Evolutionary conservation across 2,329 filamentous ascomycete genomes (phyloP).

Genomic region (Fusarium abutilonis): DNA sequence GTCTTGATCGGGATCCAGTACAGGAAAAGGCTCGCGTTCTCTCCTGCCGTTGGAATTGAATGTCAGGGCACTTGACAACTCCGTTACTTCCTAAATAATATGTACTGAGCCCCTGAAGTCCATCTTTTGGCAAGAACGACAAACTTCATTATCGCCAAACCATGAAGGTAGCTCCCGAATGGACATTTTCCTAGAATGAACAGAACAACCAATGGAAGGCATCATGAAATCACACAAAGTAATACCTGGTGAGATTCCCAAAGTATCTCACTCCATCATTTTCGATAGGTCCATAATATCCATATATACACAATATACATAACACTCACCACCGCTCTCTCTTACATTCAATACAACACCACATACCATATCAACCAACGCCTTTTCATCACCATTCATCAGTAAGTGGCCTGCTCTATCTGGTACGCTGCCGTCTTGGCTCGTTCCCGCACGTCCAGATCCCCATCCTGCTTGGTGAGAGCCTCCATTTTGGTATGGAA

Average conservation of each 20-base stretch:
- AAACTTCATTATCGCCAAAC: not conserved
- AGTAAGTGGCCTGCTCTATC: constrained; percentile 62
- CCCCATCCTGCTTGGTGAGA: constrained; percentile 71
- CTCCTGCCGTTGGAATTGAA: too few relatives aligned
- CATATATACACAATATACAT: constrained; percentile 3
- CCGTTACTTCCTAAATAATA: too few relatives aligned
- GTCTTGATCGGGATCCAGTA: not conserved
- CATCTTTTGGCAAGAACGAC: too few relatives aligned
- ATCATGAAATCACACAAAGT: constrained; percentile 24
- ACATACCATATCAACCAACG: constrained; percentile 10
- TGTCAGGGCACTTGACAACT: too few relatives aligned
- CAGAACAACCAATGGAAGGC: too few relatives aligned
- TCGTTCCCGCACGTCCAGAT: constrained; percentile 84
- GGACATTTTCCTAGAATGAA: too few relatives aligned
- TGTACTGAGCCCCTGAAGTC: too few relatives aligned
- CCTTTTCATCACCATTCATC: constrained; percentile 10
- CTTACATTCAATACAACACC: constrained; percentile 4
- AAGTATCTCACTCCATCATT: not conserved
- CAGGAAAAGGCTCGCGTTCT: too few relatives aligned
- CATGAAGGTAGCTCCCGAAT: too few relatives aligned
- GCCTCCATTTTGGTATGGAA: constrained; percentile 72
- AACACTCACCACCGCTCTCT: constrained; percentile 9
- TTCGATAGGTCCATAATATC: constrained; percentile 7
- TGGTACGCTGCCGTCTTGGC: constrained; percentile 83
- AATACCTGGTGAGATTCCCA: constrained; percentile 4